Evolutionary conservation across 176 grass and related monocot species (phyloP).

Genomic region (Ensete glaucum): DNA sequence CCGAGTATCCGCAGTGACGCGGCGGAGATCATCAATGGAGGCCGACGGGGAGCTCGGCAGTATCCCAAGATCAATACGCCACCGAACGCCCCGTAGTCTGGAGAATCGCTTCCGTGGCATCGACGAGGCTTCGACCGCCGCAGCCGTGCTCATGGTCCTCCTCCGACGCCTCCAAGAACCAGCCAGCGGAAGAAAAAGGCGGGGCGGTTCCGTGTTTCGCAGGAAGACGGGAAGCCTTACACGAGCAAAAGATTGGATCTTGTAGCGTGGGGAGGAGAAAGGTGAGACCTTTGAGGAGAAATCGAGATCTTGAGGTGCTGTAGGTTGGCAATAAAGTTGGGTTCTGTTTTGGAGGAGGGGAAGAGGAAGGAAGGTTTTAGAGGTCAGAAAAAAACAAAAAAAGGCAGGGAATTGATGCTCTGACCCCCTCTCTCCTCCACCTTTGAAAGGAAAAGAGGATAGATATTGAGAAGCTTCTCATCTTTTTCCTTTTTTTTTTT

Average conservation of each 20-base stretch:
- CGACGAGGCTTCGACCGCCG: slow-evolving; percentile 16
- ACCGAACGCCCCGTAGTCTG: slow-evolving; percentile 62
- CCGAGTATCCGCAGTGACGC: slow-evolving; percentile 71
- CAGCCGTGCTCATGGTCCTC: slow-evolving; percentile 26
- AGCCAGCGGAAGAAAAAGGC: not conserved
- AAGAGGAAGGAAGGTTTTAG: not conserved
- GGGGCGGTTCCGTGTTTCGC: too few relatives aligned
- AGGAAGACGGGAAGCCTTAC: not conserved
- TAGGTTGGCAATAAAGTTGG: not conserved
- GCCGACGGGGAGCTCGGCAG: slow-evolving; percentile 49
- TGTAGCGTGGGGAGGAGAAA: not conserved
- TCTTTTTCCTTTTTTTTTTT: not conserved
- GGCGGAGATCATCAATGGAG: slow-evolving; percentile 64
- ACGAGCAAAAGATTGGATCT: not conserved
- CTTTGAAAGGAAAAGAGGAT: not conserved
- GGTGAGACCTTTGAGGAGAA: not conserved
- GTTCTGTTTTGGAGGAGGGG: not conserved
- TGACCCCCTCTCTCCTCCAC: too few relatives aligned
- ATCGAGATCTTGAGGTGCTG: not conserved
- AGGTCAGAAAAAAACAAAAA: not conserved
- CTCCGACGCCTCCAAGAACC: too few relatives aligned
- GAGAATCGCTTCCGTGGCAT: slow-evolving; percentile 29
- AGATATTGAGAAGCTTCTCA: not conserved
- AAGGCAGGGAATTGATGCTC: not conserved
- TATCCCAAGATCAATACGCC: slow-evolving; percentile 90